Evolutionary conservation across 1,284 basidiomycete species (phyloP), one percentile per base, ranked within the genome.

Genomic region (Porogramme epimiltina): DNA sequence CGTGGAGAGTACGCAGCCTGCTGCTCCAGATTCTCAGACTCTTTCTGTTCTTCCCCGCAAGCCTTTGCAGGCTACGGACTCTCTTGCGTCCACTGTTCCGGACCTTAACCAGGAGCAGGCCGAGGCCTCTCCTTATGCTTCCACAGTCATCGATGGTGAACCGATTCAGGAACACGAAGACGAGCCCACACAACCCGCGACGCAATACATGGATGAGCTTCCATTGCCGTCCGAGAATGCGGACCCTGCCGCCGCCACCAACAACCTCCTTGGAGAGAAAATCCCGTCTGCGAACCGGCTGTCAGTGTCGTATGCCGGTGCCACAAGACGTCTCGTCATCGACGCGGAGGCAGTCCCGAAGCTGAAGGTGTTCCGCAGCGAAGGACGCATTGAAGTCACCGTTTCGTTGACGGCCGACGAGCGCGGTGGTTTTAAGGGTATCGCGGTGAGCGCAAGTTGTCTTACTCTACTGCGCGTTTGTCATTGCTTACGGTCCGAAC

Each of bases 231-330:
- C 6, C 48, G 43, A 15, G 44, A n/a, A n/a, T n/a, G n/a, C n/a
- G n/a, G n/a, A n/a, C n/a, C n/a, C n/a, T n/a, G n/a, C 54, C n/a
- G 18, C 45, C 19, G 40, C 58, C 1, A 45, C 49, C 13, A 28
- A 51, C 11, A 49, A 46, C 22, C 39, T 52, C 3, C 55, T 60
- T 4, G 47, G 48, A 33, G 59, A 62, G 34, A 63, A 66, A 46
- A 71, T 73, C 2, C 82, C 87, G 8, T 89, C 88, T 42, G 85
- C 88, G 23, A 91, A 91, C 62, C 82, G 88, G n/a, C 70, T 98
- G n/a, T 95, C 92, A 13, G 91, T 98, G 64, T 89, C 96, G 1
- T 99, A 96, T 69, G 93, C 94, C 55, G 87, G 88, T 38, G 93
- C 92, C 43, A 86, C 87, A 51, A 80, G 92, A 51, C 81, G 96